Evolutionary conservation across 2,329 filamentous ascomycete genomes (phyloP), one percentile per base, ranked within the genome.

Genomic region (Verruconis gallopava): DNA sequence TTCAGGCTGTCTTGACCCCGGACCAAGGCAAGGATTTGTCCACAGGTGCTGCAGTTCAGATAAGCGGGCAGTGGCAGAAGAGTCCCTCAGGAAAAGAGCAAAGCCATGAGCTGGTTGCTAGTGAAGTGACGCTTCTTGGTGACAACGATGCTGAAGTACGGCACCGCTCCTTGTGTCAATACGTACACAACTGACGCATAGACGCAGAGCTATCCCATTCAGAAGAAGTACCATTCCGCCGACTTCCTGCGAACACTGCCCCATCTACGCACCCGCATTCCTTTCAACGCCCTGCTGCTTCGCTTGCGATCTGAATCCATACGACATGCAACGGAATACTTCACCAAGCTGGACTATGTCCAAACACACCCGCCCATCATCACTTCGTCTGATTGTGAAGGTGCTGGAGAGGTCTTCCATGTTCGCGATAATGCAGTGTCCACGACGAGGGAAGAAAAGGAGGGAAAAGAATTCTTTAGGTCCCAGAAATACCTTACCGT

Each of bases 371-470:
- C 91, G 3, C 91, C 91, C 3, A 79, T 96, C 53, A 84, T 98
- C 54, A 96, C 91, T 2, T 95, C 89, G 0, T 94, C 89, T 0
- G 91, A 98, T 54, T 98, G 91, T 55, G 91, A 98, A 65, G 91
- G 91, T 3, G 91, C 88, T 2, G 91, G 91, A 1, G 88, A 96
- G 57, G 89, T 93, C 14, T 98, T 98, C 54, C 76, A 77, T 6
- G 67, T 96, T 28, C 49, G 54, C 21, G 42, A 48, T n/a, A 37
- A 50, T 5, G 50, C 58, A 18, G 20, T 9, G 22, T 19, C 43
- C 3, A 37, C 41, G 30, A 42, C 40, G 4, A 38, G 54, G 61
- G 48, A 57, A 50, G 52, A 54, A 51, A 19, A 35, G 20, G 18
- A 20, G 17, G 17, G 5, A 14, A 67, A 71, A 13, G 61, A 70